Evolutionary conservation across 257 asterid genomes (phyloP).

Genomic region (Penstemon eatonii): DNA sequence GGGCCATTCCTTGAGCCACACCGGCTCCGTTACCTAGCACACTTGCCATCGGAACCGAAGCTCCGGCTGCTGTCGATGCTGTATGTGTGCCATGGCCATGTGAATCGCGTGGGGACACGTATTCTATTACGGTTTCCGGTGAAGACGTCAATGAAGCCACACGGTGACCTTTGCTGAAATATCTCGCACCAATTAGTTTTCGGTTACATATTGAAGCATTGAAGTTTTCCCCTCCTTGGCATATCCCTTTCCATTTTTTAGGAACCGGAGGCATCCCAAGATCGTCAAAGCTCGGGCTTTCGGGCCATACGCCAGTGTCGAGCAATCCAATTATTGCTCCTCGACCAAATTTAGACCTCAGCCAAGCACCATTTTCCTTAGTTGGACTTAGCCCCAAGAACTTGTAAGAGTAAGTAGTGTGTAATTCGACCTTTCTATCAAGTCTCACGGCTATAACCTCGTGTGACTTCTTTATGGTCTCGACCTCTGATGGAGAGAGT

Average conservation of each 20-base stretch:
- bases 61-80: conserved; percentile 79
- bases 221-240: conserved; percentile 65
- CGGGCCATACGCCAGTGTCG: conserved; percentile 93
- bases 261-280: conserved; percentile 73
- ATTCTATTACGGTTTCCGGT: conserved; percentile 43
- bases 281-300: conserved; percentile 83
- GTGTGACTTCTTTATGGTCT: conserved; percentile 31
- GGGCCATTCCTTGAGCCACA: conserved; percentile 90
- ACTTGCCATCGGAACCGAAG: conserved; percentile 48
- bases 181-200: conserved; percentile 80
- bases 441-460: conserved; percentile 68
- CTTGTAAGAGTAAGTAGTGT: conserved; percentile 79
- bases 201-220: conserved; percentile 61
- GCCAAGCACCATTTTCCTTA: conserved; percentile 54
- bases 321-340: conserved; percentile 82
- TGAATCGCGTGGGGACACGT: conserved; percentile 77
- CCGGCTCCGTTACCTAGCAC: conserved; percentile 71
- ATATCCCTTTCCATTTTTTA: conserved; percentile 69
- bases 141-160: conserved; percentile 52
- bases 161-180: conserved; percentile 74
- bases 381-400: conserved; percentile 71
- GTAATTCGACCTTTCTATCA: conserved; percentile 58
- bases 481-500: conserved; percentile 49
- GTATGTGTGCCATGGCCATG: conserved; percentile 92
- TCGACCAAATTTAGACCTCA: conserved; percentile 58